Base-by-base conservation (phyloP, 805 yeast species). In the Nakazawaea ishiwadae region DNA sequence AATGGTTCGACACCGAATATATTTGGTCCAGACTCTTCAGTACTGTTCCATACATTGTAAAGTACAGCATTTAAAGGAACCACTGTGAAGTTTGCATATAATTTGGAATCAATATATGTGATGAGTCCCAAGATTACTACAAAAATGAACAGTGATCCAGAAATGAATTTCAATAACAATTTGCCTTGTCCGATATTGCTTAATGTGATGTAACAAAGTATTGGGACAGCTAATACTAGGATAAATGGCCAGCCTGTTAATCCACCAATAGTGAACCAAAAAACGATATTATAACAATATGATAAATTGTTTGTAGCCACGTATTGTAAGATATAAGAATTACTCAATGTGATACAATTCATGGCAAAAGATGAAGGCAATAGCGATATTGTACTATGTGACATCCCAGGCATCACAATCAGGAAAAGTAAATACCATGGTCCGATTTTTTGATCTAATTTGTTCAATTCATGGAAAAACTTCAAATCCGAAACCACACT, bases 201-300 rank as follows among this genome's bases (percentile, higher is more conserved):
- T n/a, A 47, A 6, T 9, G 10, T 3, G 5, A 51, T 51, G 54
- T 65, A 77, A 1, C 64, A 36, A 15, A 75, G 69, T 42, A 80
- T 69, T 1, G 96, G 93, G 1, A 75, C 48, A 2, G 79, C 79
- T 42, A 88, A 59, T 0, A 73, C 79, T 43, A 86, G 59, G 0
- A 82, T 75, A 59, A 90, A 91, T 1, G 97, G 97, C 97, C 97
- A 91, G 1, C 97, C 97, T 23, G 84, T 48, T 2, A 90, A 53
- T 0, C 91, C 91, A 4, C 89, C 95, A n/a, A 84, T 48, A 16
- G 74, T 59, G 28, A 71, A 65, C 66, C 71, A 71, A 1, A 66
- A 44, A 3, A 74, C 56, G 2, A 69, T 62, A n/a, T 47, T 49
- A 10, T 54, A 48, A 31, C 48, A 49, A n/a, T n/a, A n/a, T n/a